Conservation (phyloP, 2,329 filamentous ascomycete species). For the Talaromyces rugulosus region DNA sequence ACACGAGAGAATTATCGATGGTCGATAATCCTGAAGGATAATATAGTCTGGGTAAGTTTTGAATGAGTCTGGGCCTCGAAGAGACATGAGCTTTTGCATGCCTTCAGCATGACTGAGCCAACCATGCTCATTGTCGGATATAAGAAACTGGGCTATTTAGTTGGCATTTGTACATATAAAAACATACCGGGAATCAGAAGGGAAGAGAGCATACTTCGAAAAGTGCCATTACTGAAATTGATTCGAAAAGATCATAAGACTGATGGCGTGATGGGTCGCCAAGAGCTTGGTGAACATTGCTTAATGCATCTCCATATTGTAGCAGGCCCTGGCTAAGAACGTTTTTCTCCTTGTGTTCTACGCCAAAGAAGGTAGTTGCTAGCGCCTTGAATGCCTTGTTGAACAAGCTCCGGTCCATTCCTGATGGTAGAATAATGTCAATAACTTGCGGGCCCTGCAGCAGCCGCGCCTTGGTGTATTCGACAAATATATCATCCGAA, state of each 20-base stretch:
- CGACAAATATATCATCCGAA: conserved; percentile 3
- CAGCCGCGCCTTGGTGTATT: conserved; percentile 5
- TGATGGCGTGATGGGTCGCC: neutral
- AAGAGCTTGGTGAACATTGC: conserved; percentile 2
- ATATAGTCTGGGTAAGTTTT: neutral
- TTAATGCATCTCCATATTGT: conserved; percentile 4
- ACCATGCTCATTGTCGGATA: conserved; percentile 8
- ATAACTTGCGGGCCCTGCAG: neutral
- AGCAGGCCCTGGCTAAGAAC: neutral
- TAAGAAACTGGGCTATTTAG: neutral
- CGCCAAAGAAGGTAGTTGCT: conserved; percentile 8
- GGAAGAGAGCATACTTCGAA: conserved; percentile 2
- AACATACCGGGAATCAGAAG: neutral
- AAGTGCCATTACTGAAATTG: conserved; percentile 1
- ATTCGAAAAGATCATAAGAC: conserved; percentile 1
- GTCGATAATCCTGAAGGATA: conserved; percentile 3
- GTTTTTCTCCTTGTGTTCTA: conserved; percentile 6
- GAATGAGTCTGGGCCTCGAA: conserved; percentile 7
- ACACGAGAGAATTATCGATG: conserved; percentile 5
- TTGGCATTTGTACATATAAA: neutral
- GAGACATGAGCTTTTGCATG: neutral
- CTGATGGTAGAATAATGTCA: neutral
- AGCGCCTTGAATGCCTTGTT: conserved; percentile 4
- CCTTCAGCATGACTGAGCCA: conserved; percentile 8
- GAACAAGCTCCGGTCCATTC: neutral